Evolutionary conservation across 305 asterid species (phyloP).

Genomic region (Salvia sclarea): DNA sequence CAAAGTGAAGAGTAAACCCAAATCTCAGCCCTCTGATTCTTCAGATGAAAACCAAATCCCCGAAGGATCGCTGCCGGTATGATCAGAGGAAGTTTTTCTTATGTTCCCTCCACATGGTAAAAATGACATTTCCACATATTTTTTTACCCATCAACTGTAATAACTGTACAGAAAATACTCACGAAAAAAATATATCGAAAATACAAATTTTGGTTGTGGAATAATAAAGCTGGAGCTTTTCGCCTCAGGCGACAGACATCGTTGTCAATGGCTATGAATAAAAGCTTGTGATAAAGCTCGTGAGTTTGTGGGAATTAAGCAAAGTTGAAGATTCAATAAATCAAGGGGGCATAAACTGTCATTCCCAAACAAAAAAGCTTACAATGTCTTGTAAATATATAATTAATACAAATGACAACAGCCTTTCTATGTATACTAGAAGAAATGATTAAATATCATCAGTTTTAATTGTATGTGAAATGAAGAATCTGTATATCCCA

Average conservation of each 20-base stretch:
- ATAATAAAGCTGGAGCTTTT: not conserved
- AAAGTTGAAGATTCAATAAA: not conserved
- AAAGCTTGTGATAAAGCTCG: not conserved
- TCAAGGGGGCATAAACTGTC: not conserved
- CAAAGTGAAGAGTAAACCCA: constrained; percentile 60
- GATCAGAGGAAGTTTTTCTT: constrained; percentile 13
- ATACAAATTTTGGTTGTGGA: constrained; percentile 22
- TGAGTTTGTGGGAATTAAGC: not conserved
- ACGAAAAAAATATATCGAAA: not conserved
- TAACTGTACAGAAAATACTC: constrained; percentile 22
- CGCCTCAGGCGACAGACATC: no score
- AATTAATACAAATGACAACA: not conserved
- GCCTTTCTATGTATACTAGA: constrained; percentile 18
- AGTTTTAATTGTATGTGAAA: not conserved
- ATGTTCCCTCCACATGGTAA: not conserved
- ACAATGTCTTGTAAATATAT: not conserved
- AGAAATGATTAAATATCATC: constrained; percentile 17
- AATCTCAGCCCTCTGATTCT: constrained; percentile 53
- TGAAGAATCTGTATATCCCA: constrained; percentile 12
- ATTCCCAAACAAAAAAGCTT: not conserved
- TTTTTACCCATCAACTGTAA: constrained; percentile 12
- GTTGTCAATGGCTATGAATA: no score
- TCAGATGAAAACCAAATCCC: constrained; percentile 64
- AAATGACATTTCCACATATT: not conserved
- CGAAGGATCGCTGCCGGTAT: constrained; percentile 62